Conservation (phyloP, 2,329 filamentous ascomycete genomes). For the Botrytis byssoidea region DNA sequence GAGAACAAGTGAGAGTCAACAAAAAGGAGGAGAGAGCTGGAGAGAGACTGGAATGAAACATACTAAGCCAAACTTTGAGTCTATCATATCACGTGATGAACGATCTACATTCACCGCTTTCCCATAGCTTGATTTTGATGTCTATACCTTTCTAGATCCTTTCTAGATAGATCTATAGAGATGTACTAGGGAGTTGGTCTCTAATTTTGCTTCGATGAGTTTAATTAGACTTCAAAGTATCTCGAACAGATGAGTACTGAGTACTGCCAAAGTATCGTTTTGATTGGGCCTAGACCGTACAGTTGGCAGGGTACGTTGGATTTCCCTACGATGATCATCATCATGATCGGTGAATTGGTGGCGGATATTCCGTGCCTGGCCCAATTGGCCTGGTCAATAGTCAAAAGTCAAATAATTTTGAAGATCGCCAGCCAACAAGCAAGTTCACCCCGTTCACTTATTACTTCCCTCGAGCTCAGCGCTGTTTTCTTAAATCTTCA, state of each 20-base stretch:
- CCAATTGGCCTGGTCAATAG: background rate
- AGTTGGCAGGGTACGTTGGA: background rate
- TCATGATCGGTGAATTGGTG: background rate
- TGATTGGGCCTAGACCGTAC: background rate
- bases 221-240: background rate
- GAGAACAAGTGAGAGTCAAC: background rate
- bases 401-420: slow-evolving; percentile 11
- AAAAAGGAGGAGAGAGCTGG: background rate
- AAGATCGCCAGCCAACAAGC: background rate
- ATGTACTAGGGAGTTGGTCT: background rate
- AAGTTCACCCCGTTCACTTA: background rate
- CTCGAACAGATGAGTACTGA: background rate
- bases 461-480: background rate
- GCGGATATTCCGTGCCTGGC: slow-evolving; percentile 2
- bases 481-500: background rate
- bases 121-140: background rate
- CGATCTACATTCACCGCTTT: background rate
- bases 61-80: background rate
- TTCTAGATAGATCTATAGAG: background rate
- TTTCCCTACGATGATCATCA: background rate
- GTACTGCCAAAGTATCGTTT: background rate
- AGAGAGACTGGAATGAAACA: background rate
- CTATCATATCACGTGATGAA: background rate
- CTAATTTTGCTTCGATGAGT: background rate
- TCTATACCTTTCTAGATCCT: background rate